Base-by-base conservation (phyloP, 2,329 filamentous ascomycete species). In the Volutella citrinella region DNA sequence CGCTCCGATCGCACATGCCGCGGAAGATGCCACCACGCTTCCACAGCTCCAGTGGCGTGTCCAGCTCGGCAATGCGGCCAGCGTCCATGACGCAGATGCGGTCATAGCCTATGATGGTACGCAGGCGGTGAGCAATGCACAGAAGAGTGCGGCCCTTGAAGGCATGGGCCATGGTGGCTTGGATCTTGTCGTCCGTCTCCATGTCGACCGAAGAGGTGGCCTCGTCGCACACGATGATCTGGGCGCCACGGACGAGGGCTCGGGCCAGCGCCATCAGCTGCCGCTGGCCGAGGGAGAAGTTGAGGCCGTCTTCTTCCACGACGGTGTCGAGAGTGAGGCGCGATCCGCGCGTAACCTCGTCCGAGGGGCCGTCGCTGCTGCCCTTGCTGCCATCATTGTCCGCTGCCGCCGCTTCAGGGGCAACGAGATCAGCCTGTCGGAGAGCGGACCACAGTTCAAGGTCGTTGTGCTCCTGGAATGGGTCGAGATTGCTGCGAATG, bases 201-300 rank as follows among this genome's bases (percentile, higher is more conserved):
- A 96, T 93, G 61, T 97, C 91, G 7, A 97, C 90, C 0, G 80
- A 86, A 3, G 83, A 88, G 0, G 93, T 98, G 2, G 93, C 93
- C 63, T 98, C 93, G 67, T 98, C 93, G 62, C 91, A 96, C 30
- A 98, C 83, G 51, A 97, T 96, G 63, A 97, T 96, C 50, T 85
- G 87, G 1, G 83, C 85, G 26, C 83, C 80, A 22, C 91, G 82
- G 5, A 97, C 91, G 4, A 98, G 77, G 0, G 93, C 93, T 1
- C 93, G 82, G 0, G 90, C 90, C 2, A 98, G 74, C 2, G 93
- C 93, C 85, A 97, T 95, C 30, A 97, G 78, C 63, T 97, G 93
- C 4, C 93, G 80, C 65, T 97, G 91, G 7, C 91, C 91, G 9
- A 97, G 81, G 0, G 88, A 95, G 69, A 95, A 96, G 64, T 97